Evolutionary conservation across 2,329 filamentous ascomycete species (phyloP).

Genomic region (Ceratocystis huliohia): DNA sequence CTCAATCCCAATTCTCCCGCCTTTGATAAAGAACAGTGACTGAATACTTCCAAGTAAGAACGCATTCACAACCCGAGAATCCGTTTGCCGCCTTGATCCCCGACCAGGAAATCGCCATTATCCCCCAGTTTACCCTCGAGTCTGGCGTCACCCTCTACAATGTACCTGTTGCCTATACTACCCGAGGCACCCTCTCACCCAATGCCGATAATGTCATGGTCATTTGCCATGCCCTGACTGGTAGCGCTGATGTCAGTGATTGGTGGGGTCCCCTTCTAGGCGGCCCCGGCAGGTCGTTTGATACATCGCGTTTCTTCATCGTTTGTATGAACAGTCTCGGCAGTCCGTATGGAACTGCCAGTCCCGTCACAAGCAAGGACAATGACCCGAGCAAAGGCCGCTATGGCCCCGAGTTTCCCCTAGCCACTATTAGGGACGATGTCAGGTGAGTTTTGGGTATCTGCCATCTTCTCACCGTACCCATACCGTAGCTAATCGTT

Average conservation of each 20-base stretch:
- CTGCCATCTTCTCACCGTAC: background rate
- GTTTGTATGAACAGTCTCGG: constrained; percentile 78
- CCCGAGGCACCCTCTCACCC: constrained; percentile 47
- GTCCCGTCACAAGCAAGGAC: constrained; percentile 77
- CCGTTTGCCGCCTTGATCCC: constrained; percentile 77
- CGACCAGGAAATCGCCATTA: constrained; percentile 72
- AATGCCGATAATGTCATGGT: constrained; percentile 56
- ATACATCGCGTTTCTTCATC: constrained; percentile 71
- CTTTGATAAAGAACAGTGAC: constrained; percentile 34
- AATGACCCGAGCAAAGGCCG: constrained; percentile 59
- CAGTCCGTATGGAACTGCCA: constrained; percentile 77
- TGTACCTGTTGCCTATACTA: constrained; percentile 57
- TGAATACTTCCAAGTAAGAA: constrained; percentile 57
- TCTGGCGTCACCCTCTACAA: constrained; percentile 75
- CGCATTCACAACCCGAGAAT: constrained; percentile 68
- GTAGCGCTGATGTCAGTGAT: constrained; percentile 71
- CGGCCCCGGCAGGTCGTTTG: constrained; percentile 65
- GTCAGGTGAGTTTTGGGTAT: constrained; percentile 54
- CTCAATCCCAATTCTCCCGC: constrained; percentile 10
- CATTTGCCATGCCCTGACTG: constrained; percentile 73
- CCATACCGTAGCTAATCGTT: background rate
- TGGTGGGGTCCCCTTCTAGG: constrained; percentile 82
- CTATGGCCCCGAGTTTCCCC: constrained; percentile 90
- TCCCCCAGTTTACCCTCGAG: constrained; percentile 85
- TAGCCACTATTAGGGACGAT: constrained; percentile 91